Percentiles rank a stretch among this genome's conserved stretches.
Conservation (phyloP, 768 basidiomycete genomes). For the Naematelia aurantialba region DNA sequence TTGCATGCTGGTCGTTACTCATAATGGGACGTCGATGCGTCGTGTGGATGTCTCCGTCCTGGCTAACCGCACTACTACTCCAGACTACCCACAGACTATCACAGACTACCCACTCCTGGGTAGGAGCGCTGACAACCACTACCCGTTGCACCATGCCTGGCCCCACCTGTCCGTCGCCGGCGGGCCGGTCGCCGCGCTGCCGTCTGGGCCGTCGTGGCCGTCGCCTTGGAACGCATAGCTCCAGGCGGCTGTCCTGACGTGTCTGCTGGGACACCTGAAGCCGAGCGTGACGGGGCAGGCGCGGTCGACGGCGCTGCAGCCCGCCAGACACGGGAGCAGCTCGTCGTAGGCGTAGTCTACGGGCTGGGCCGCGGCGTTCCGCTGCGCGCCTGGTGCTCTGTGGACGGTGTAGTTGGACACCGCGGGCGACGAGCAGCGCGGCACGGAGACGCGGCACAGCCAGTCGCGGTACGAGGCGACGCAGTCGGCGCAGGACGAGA, state of each 20-base stretch:
- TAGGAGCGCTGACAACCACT: not conserved
- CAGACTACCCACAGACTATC: too few relatives aligned
- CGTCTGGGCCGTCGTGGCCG: conserved; percentile 31
- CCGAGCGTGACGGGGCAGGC: conserved; percentile 48
- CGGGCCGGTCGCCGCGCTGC: conserved; percentile 18
- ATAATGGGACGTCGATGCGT: too few relatives aligned
- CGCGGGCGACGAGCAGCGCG: conserved; percentile 27
- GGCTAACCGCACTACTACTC: too few relatives aligned
- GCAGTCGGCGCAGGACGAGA: conserved; percentile 48
- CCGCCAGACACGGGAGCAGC: conserved; percentile 46
- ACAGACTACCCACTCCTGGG: too few relatives aligned
- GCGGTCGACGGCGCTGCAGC: conserved; percentile 45
- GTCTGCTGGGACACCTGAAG: conserved; percentile 43
- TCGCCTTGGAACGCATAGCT: conserved; percentile 45
- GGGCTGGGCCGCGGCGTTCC: not conserved
- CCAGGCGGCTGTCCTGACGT: conserved; percentile 23
- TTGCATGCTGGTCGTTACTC: too few relatives aligned
- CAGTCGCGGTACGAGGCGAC: conserved; percentile 46
- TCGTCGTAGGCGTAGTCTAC: conserved; percentile 38
- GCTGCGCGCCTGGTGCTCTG: not conserved
- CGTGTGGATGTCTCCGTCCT: too few relatives aligned
- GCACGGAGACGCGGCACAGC: conserved; percentile 45
- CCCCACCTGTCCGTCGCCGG: conserved; percentile 37
- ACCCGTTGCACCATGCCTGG: conserved; percentile 46
- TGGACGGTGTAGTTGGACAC: not conserved